These are phyloP conservation scores for Buddleja alternifolia DNA, from an alignment of 257 asterid species.

Conservation along the genomic window DNA sequence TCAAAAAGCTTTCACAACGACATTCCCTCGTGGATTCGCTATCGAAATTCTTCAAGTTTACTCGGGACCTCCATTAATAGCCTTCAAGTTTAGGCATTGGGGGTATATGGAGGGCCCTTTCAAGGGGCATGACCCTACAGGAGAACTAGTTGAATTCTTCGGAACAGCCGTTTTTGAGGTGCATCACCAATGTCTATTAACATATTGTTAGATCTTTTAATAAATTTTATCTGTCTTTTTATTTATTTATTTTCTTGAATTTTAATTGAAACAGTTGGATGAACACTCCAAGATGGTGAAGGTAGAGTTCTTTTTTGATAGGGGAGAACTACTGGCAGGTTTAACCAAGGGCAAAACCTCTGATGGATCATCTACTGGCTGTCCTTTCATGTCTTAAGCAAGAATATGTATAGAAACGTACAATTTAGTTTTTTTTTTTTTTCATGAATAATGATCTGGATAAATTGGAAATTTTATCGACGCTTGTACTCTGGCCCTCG, in stretches of 20 bases:
- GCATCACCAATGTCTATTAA: background rate
- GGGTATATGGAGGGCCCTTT: constrained; percentile 64
- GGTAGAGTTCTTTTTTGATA: constrained; percentile 39
- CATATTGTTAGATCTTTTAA: too few relatives aligned
- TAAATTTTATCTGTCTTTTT: too few relatives aligned
- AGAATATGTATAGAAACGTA: background rate
- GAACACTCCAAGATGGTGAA: constrained; percentile 38
- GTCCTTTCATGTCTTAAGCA: constrained; percentile 39
- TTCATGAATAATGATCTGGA: too few relatives aligned
- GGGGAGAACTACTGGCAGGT: constrained; percentile 37
- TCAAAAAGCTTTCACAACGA: constrained; percentile 39
- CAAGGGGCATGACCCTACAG: constrained; percentile 52
- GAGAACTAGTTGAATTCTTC: constrained; percentile 47
- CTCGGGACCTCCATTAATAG: constrained; percentile 58
- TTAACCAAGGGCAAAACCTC: constrained; percentile 24
- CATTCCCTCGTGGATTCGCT: constrained; percentile 54
- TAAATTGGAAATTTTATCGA: too few relatives aligned
- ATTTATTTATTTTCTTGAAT: background rate
- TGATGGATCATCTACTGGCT: constrained; percentile 22
- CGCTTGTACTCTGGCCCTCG: too few relatives aligned
- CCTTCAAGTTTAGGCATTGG: constrained; percentile 67
- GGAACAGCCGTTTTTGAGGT: constrained; percentile 52
- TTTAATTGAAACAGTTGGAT: constrained; percentile 32
- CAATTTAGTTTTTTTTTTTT: background rate
- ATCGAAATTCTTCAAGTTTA: constrained; percentile 52